Conservation (phyloP, 2,329 filamentous ascomycete genomes). For the Fusarium heterosporum region DNA sequence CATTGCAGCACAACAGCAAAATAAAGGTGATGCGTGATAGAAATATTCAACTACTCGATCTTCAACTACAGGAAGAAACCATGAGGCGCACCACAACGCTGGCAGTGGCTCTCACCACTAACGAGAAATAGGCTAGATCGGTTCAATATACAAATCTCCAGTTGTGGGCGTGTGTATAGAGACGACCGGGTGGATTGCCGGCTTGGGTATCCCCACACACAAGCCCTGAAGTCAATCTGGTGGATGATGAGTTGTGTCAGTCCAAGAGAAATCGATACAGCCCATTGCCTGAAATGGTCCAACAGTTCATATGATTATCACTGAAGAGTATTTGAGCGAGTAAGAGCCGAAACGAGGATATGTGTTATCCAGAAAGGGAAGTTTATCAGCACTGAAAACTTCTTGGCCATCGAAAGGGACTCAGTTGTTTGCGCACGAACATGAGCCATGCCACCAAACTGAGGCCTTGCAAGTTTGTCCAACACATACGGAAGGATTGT, state of each 20-base stretch:
- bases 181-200: slow-evolving; percentile 8
- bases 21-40: slow-evolving; percentile 5
- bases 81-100: slow-evolving; percentile 31
- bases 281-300: slow-evolving; percentile 20
- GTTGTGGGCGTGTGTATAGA: slow-evolving; percentile 37
- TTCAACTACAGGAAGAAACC: slow-evolving; percentile 13
- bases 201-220: slow-evolving; percentile 26
- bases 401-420: neutral
- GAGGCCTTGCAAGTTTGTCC: slow-evolving; percentile 15
- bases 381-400: slow-evolving; percentile 5
- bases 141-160: slow-evolving; percentile 14
- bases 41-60: slow-evolving; percentile 9
- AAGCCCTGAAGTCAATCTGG: slow-evolving; percentile 28
- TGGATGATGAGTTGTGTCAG: slow-evolving; percentile 35
- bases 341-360: slow-evolving; percentile 28
- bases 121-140: slow-evolving; percentile 34
- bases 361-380: slow-evolving; percentile 13
- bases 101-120: slow-evolving; percentile 42
- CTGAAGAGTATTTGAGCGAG: slow-evolving; percentile 29
- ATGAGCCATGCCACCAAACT: neutral
- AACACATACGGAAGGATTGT: neutral
- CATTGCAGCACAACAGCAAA: slow-evolving; percentile 5
- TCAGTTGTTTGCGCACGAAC: neutral
- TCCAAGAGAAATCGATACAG: slow-evolving; percentile 23
- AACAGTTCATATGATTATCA: slow-evolving; percentile 8